Conservation (phyloP, 225 moss, liverwort and hornwort genomes). For the Lunularia cruciata region DNA sequence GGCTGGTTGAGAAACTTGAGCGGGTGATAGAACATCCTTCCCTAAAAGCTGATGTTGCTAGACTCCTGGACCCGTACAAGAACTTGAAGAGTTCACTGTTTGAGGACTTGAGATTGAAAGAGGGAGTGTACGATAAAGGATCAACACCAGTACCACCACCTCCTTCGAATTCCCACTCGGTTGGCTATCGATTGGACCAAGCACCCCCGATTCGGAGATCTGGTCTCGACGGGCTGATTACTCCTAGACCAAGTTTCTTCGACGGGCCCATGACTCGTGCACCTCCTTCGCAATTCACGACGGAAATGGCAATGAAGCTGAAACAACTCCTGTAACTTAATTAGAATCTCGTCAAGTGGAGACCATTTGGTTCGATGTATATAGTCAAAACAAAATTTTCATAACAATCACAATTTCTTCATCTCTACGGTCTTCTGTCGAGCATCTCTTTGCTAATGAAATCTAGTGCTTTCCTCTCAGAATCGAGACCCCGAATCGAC, state of each 20-base stretch:
- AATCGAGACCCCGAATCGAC: too few species aligned
- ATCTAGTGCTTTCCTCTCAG: too few species aligned
- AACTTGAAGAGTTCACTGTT: conserved; percentile 14
- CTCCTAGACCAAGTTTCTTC: conserved; percentile 17
- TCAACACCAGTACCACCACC: background rate
- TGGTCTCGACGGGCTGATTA: conserved; percentile 4
- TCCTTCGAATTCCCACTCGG: background rate
- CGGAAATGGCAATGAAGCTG: conserved; percentile 8
- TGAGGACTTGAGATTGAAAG: conserved; percentile 9
- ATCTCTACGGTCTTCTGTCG: too few species aligned
- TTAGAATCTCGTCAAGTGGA: too few species aligned
- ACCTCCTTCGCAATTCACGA: conserved; percentile 13
- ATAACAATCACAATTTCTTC: too few species aligned
- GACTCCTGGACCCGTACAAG: conserved; percentile 14
- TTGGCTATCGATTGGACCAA: background rate
- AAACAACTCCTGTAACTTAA: conserved; percentile 5
- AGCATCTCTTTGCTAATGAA: too few species aligned
- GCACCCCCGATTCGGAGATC: background rate
- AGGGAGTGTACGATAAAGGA: conserved; percentile 5
- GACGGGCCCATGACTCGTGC: conserved; percentile 23
- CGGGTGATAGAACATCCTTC: conserved; percentile 20
- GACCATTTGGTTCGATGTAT: too few species aligned
- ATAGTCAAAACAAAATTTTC: too few species aligned
- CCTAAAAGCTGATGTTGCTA: conserved; percentile 7
- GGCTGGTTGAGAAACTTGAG: conserved; percentile 20